Evolutionary conservation across 2,329 filamentous ascomycete genomes (phyloP).

Genomic region (Aspergillus sp.): DNA sequence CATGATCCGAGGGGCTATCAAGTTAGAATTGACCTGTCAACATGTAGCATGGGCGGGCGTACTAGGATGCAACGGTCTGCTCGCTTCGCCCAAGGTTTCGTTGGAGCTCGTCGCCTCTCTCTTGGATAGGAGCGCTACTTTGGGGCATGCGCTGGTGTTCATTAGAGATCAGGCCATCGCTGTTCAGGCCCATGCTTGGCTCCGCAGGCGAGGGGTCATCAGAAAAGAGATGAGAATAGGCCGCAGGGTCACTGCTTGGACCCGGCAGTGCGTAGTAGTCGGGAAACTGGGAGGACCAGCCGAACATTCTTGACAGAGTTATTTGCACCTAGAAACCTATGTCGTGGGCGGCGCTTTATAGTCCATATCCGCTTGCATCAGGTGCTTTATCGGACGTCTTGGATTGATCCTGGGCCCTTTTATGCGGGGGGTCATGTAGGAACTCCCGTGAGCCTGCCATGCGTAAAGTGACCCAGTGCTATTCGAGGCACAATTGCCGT

Average conservation of each 20-base stretch:
- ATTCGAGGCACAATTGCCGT: too few relatives aligned
- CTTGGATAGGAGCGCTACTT: background rate
- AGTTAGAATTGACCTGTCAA: background rate
- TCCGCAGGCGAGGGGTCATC: background rate
- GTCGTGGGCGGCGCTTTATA: background rate
- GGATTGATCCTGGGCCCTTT: too few relatives aligned
- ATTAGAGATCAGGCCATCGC: background rate
- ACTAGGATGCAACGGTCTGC: background rate
- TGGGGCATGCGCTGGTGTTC: background rate
- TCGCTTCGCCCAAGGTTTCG: background rate
- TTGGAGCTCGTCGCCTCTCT: background rate
- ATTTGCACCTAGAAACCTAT: background rate
- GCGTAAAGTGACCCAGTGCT: too few relatives aligned
- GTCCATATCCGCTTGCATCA: background rate
- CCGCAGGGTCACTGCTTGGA: background rate
- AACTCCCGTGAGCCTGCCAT: too few relatives aligned
- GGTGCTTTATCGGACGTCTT: background rate
- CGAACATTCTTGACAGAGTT: background rate
- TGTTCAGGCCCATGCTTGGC: background rate
- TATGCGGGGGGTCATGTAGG: too few relatives aligned
- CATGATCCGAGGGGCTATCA: background rate
- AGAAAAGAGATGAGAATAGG: background rate
- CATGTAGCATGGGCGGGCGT: background rate
- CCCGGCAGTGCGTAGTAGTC: background rate
- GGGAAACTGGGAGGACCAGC: background rate